phyloP scores from a whole-genome alignment of 2,329 filamentous ascomycete genomes.

The Venturia carpophila region DNA sequence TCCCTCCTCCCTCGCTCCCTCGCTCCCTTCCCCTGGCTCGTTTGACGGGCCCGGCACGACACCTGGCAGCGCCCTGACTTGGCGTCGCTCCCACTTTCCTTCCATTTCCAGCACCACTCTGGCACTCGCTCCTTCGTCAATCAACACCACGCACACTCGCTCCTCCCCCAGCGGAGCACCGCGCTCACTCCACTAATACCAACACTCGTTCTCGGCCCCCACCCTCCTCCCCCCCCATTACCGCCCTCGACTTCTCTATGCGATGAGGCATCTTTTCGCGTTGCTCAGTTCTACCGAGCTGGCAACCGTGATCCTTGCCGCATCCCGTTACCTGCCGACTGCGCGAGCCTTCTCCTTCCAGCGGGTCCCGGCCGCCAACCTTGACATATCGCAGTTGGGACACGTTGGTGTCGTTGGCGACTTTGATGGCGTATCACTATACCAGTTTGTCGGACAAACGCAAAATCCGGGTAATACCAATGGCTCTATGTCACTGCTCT shows the following conservation, averaged over 20 bases:
- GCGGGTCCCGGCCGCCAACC: constrained; percentile 57
- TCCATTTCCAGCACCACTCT: neutral
- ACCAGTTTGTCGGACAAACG: constrained; percentile 73
- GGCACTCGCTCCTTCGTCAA: constrained; percentile 1
- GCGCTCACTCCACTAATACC: neutral
- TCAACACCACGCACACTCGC: constrained; percentile 1
- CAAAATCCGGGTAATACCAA: constrained; percentile 59
- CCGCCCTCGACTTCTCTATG: constrained; percentile 4
- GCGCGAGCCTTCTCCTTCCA: constrained; percentile 44
- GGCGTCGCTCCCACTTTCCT: neutral
- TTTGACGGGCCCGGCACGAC: neutral
- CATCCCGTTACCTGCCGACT: constrained; percentile 24
- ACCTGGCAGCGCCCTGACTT: neutral
- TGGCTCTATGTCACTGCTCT: constrained; percentile 73
- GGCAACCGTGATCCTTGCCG: constrained; percentile 27
- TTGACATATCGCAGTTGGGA: constrained; percentile 72
- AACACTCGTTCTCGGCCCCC: neutral
- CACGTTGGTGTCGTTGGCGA: constrained; percentile 80
- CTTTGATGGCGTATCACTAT: constrained; percentile 86
- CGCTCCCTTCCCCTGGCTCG: neutral
- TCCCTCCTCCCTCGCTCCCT: no score
- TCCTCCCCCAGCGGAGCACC: neutral
- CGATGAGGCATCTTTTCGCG: constrained; percentile 18
- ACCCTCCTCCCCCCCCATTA: neutral
- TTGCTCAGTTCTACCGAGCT: constrained; percentile 18